These are phyloP conservation scores for Dictyostelium citrinum DNA, from an alignment of 78 protist species.

Conservation along the genomic window DNA sequence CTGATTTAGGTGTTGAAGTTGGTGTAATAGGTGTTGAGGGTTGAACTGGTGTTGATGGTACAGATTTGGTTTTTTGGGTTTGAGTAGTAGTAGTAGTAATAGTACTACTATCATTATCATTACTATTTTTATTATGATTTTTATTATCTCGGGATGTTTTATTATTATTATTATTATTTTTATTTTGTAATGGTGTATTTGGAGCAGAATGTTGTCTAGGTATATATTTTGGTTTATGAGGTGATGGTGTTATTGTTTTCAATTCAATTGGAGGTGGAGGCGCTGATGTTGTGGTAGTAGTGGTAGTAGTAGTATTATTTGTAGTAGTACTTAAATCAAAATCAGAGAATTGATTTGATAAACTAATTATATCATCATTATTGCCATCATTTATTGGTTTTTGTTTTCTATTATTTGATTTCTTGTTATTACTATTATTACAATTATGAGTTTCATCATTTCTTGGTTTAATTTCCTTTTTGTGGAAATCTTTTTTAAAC, in stretches of 20 bases:
- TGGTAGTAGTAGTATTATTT: not conserved
- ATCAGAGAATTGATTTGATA: conserved; percentile 19
- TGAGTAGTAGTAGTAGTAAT: not conserved
- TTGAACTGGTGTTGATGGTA: not conserved
- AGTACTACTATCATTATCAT: not conserved
- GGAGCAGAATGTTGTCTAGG: not conserved
- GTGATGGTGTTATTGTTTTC: not conserved
- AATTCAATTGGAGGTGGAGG: not conserved
- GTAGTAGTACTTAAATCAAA: not conserved
- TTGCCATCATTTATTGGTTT: not conserved
- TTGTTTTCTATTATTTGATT: not conserved
- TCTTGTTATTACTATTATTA: not conserved
- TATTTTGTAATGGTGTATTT: not conserved
- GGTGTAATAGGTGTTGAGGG: not conserved
- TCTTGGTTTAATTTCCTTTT: not conserved
- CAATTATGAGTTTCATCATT: not conserved
- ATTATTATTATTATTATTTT: not conserved
- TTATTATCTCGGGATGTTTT: not conserved
- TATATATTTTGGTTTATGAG: not conserved
- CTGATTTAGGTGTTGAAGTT: not conserved
- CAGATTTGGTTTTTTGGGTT: not conserved
- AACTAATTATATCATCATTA: not conserved
- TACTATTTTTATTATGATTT: not conserved
- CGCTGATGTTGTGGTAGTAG: too few species aligned
- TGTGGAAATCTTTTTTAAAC: not conserved